Evolutionary conservation across 495 filamentous ascomycete genomes (phyloP).

Genomic region (Neurospora sp.): DNA sequence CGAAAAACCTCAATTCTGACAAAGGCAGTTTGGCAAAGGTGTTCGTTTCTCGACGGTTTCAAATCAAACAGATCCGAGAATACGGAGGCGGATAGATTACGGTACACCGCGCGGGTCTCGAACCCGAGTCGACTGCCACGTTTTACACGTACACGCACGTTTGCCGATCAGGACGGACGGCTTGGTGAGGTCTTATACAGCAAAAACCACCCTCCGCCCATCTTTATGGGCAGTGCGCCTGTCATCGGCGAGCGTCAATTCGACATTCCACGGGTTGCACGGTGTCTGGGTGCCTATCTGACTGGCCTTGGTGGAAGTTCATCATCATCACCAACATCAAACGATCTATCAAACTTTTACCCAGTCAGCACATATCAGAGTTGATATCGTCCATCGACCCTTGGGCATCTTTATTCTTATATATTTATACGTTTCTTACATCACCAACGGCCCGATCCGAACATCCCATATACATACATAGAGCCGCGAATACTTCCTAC

Average conservation of each 20-base stretch:
- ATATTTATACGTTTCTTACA: neutral
- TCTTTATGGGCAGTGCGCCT: neutral
- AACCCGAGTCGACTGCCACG: neutral
- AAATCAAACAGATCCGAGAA: neutral
- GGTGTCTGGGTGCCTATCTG: neutral
- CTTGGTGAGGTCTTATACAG: neutral
- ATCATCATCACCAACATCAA: neutral
- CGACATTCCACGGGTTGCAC: neutral
- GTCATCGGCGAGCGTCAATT: neutral
- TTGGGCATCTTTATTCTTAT: neutral
- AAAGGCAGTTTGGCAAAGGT: neutral
- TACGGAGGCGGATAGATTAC: neutral
- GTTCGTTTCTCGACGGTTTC: neutral
- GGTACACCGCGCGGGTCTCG: neutral
- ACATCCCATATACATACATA: neutral
- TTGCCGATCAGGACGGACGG: neutral
- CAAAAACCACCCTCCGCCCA: neutral
- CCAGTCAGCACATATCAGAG: neutral
- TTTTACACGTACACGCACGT: neutral
- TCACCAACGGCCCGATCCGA: neutral
- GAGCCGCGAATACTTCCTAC: neutral
- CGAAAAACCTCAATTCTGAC: neutral
- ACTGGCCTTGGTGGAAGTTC: neutral
- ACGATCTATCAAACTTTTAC: neutral
- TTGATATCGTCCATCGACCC: neutral